Evolutionary conservation across 257 asterid genomes (phyloP).

Genomic region (Penstemon newberryi): DNA sequence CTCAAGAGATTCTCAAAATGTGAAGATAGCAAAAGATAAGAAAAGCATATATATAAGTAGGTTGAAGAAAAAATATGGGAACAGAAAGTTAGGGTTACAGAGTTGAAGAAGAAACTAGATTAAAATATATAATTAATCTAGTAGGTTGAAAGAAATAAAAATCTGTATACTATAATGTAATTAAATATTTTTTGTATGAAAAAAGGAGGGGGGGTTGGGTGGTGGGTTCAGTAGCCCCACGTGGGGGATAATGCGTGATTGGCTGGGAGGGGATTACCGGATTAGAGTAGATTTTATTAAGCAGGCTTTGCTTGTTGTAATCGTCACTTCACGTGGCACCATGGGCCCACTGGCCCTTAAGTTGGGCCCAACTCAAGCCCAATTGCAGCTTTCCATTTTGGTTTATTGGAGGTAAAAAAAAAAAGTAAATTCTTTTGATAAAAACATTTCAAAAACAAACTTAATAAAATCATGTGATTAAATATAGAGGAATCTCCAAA

Average conservation of each 20-base stretch:
- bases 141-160: too few relatives aligned
- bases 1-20: too few relatives aligned
- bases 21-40: background rate
- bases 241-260: slow-evolving; percentile 65
- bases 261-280: slow-evolving; percentile 56
- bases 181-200: background rate
- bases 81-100: background rate
- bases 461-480: too few relatives aligned
- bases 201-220: slow-evolving; percentile 5
- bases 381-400: background rate
- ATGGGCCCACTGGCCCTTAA: slow-evolving; percentile 15
- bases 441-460: too few relatives aligned
- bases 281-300: slow-evolving; percentile 52
- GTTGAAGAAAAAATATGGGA: background rate
- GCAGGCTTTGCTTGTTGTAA: background rate
- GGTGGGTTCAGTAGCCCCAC: slow-evolving; percentile 59
- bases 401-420: background rate
- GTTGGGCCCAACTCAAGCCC: slow-evolving; percentile 27
- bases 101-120: background rate
- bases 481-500: too few relatives aligned
- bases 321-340: slow-evolving; percentile 39
- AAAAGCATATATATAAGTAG: background rate
- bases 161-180: too few relatives aligned
- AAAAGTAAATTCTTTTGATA: too few relatives aligned
- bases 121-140: too few relatives aligned